These are phyloP conservation scores for Laguncularia racemosa DNA, from an alignment of 345 rosid genomes.

Conservation along the genomic window DNA sequence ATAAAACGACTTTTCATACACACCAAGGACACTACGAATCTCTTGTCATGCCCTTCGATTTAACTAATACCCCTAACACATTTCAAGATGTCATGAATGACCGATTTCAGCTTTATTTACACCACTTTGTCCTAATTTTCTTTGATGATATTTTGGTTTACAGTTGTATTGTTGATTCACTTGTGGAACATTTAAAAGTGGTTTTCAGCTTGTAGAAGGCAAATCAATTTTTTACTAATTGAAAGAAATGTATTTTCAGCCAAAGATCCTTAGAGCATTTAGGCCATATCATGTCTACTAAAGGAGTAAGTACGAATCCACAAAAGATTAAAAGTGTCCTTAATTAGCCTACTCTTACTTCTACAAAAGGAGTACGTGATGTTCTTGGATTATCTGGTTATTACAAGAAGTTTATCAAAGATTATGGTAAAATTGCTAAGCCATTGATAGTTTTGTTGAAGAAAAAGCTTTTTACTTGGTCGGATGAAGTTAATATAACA, in stretches of 20 bases:
- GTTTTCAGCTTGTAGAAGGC: no score
- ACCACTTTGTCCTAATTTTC: neutral
- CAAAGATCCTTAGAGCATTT: no score
- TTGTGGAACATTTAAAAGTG: no score
- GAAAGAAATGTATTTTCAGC: no score
- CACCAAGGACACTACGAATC: conserved; percentile 1
- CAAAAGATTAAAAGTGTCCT: no score
- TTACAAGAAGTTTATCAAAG: neutral
- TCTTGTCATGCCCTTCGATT: neutral
- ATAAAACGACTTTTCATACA: neutral
- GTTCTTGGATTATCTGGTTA: neutral
- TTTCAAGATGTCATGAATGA: neutral
- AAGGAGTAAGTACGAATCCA: no score
- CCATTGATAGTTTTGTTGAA: neutral
- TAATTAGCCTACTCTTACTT: no score
- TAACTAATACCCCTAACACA: neutral
- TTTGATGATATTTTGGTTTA: neutral
- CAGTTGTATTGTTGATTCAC: no score
- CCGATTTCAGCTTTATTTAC: neutral
- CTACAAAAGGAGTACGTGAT: no score
- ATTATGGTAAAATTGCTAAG: neutral
- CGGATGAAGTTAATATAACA: neutral
- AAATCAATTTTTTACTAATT: no score
- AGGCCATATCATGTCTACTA: no score
- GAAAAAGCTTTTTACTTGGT: neutral